Conservation (phyloP, 257 asterid species). For the Osmanthus fragrans region DNA sequence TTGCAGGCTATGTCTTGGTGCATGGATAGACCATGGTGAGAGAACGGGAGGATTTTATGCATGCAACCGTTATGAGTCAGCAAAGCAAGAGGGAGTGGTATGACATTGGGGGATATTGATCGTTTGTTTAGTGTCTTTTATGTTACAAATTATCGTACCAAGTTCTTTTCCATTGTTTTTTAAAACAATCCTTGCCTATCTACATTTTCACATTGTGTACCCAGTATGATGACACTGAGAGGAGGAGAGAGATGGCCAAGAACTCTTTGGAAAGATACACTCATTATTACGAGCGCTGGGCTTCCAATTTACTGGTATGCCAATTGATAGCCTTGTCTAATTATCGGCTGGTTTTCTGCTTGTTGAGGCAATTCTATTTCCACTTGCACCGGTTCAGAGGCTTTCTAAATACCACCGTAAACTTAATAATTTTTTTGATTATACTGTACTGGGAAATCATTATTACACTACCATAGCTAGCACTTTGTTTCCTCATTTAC, state of each 20-base stretch:
- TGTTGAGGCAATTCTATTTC: not conserved
- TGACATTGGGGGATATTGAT: constrained; percentile 18
- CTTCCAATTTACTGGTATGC: constrained; percentile 93
- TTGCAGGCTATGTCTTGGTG: constrained; percentile 91
- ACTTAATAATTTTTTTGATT: not conserved
- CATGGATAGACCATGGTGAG: constrained; percentile 99
- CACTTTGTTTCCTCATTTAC: no score
- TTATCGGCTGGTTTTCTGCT: not conserved
- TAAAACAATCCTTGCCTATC: constrained; percentile 8
- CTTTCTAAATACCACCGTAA: not conserved
- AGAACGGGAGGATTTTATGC: constrained; percentile 99
- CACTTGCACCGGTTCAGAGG: not conserved
- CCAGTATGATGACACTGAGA: constrained; percentile 96
- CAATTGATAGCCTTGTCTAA: constrained; percentile 19
- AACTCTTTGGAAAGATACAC: constrained; percentile 99
- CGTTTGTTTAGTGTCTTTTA: constrained; percentile 3
- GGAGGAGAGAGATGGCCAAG: constrained; percentile 99
- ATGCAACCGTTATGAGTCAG: constrained; percentile 97
- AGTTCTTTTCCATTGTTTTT: constrained; percentile 20
- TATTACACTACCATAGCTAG: not conserved
- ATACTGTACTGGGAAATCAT: not conserved
- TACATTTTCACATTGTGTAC: constrained; percentile 20
- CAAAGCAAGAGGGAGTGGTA: constrained; percentile 99
- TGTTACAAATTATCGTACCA: not conserved
- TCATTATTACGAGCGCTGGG: constrained; percentile 99